These are phyloP conservation scores for Backusella mclennaniae DNA, from an alignment of 192 early-diverging fungal genomes.

Conservation along the genomic window DNA sequence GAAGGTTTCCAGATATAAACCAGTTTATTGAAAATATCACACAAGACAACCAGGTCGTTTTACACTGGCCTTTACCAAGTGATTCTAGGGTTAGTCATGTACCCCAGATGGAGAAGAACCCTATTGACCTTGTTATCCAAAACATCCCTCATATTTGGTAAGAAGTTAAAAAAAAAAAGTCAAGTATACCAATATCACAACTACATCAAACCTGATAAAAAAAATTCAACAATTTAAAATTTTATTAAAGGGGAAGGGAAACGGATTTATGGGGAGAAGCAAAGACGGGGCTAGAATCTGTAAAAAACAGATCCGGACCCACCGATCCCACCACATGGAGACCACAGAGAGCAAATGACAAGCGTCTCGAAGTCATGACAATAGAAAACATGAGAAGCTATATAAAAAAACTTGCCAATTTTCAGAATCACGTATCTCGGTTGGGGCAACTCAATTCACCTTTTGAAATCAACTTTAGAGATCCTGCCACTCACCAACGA, in stretches of 20 bases:
- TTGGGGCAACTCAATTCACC: slow-evolving; percentile 65
- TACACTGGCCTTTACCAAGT: slow-evolving; percentile 40
- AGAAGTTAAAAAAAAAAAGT: background rate
- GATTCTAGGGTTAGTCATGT: slow-evolving; percentile 16
- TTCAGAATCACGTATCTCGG: slow-evolving; percentile 52
- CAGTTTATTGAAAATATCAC: slow-evolving; percentile 56
- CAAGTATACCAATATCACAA: background rate
- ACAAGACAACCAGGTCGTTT: slow-evolving; percentile 46
- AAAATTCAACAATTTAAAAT: background rate
- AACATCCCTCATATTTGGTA: slow-evolving; percentile 70
- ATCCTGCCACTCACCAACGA: slow-evolving; percentile 9
- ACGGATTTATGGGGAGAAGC: slow-evolving; percentile 67
- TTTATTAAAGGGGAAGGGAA: slow-evolving; percentile 50
- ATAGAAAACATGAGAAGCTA: slow-evolving; percentile 62
- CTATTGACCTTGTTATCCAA: slow-evolving; percentile 68
- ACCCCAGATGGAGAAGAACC: slow-evolving; percentile 53
- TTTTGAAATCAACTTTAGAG: slow-evolving; percentile 55
- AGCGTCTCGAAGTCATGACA: slow-evolving; percentile 63
- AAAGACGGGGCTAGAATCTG: slow-evolving; percentile 32
- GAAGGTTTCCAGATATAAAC: slow-evolving; percentile 61
- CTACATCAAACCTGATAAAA: background rate
- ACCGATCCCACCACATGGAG: slow-evolving; percentile 61
- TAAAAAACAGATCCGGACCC: slow-evolving; percentile 48
- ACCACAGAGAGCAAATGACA: slow-evolving; percentile 67
- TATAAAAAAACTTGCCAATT: slow-evolving; percentile 56